Evolutionary conservation across 176 grass and related monocot species (phyloP), one percentile per base, ranked within the genome.

Genomic region (Zizania latifolia): DNA sequence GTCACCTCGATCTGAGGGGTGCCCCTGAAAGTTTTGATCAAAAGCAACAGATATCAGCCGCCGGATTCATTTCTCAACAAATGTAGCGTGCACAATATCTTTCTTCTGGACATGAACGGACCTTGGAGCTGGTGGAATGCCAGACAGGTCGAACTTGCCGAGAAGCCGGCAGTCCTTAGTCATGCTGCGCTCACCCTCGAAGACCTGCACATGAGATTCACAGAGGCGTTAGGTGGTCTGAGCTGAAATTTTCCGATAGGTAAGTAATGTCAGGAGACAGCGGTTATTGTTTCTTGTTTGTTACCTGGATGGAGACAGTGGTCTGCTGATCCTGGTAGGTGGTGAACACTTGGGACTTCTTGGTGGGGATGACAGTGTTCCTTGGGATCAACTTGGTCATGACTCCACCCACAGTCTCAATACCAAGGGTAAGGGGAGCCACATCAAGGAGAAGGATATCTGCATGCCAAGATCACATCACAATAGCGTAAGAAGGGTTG

Each of bases 381-480:
- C 90, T 87, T 1, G 87, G 90, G 79, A 93, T 93, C 68, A 90
- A 39, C 79, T 87, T 90, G 56, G 86, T 90, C 91, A 93, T 93
- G 53, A 87, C 83, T 81, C 83, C 91, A 30, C 86, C 90, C 0
- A 86, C 86, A 1, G 90, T 93, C 75, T 86, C 90, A 13, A 87
- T 87, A 60, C 87, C 83, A 1, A 90, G 72, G 68, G 87, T 84
- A 1, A 86, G 83, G 53, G 91, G 91, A 12, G 87, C 86, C n/a
- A 93, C 86, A 39, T 93, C 91, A 1, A 93, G 71, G 13, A 93
- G 81, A 11, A 93, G 91, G 57, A 93, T 92, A 90, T 93, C 90
- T 93, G 83, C 11, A 22, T 68, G 29, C 1, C 23, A 56, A 72
- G 14, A 51, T 10, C 2, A 29, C 9, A 67, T 36, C 23, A 71